These are phyloP conservation scores for Saccharomyces uvarum DNA, from an alignment of 1,139 yeast genomes.

Conservation along the genomic window DNA sequence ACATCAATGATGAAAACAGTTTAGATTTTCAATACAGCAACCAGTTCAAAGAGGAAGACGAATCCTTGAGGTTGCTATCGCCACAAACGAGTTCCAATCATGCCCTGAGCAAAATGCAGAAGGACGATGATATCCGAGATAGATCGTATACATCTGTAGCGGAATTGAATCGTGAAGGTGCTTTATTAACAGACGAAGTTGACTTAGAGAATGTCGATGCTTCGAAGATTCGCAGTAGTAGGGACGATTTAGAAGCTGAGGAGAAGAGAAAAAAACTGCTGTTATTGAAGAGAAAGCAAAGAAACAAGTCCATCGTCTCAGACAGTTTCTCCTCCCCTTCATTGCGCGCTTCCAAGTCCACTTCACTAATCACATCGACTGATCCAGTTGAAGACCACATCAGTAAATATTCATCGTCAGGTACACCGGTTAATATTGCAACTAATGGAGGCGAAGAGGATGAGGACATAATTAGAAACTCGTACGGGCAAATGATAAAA, in stretches of 20 bases:
- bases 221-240: constrained; percentile 3
- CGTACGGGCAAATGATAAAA: constrained; percentile 26
- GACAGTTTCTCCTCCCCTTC: constrained; percentile 8
- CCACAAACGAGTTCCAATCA: constrained; percentile 3
- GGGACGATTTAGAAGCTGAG: constrained; percentile 14
- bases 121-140: constrained; percentile 13
- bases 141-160: constrained; percentile 24
- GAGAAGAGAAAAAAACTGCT: constrained; percentile 13
- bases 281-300: constrained; percentile 9
- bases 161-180: constrained; percentile 29
- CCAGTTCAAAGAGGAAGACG: neutral
- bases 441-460: constrained; percentile 1
- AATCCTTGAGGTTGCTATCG: constrained; percentile 3
- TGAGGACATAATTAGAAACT: constrained; percentile 20
- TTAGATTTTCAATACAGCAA: constrained; percentile 2
- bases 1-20: constrained; percentile 11
- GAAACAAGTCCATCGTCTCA: constrained; percentile 3
- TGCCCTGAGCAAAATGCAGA: constrained; percentile 17
- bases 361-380: constrained; percentile 23
- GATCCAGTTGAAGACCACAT: constrained; percentile 23
- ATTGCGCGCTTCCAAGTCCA: constrained; percentile 14
- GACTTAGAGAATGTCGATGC: constrained; percentile 20
- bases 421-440: constrained; percentile 2
- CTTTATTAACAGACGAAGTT: constrained; percentile 28
- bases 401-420: constrained; percentile 7